Base-by-base conservation (phyloP, 2,329 filamentous ascomycete genomes). In the Fusarium tanahbumbuense region DNA sequence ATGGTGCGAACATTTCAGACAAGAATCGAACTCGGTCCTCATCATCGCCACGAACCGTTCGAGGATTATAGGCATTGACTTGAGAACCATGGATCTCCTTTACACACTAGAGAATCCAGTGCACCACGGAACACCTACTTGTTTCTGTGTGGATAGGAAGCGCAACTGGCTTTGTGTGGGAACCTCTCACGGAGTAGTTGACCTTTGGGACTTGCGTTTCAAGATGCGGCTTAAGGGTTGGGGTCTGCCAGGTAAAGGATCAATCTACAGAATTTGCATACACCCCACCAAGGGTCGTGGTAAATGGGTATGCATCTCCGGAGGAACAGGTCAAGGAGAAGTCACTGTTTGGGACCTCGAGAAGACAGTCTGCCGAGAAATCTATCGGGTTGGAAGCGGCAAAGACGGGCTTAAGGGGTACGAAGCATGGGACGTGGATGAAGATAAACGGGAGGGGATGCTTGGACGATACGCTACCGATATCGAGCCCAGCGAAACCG, bases 121-220 rank as follows among this genome's bases (percentile, higher is more conserved):
- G 4, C 93, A 97, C 74, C 95, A 99, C 76, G 96, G 96, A 15
- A 93, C 91, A 1, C 93, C 94, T 2, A 98, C 93, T 1, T 96
- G 93, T 72, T 98, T 99, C 80, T 95, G 92, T 75, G 86, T 97
- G 32, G 94, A 98, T 76, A 88, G 89, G 60, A 93, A 91, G 76
- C 91, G 92, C 53, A 94, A 96, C 76, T 99, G 96, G 96, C 84
- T 99, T 5, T 87, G 97, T 3, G 82, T 98, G 1, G 96, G 94
- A 37, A 99, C 97, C 1, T 93, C 93, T 1, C 94, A 98, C 77
- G 96, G 97, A 37, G 91, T 98, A 28, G 84, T 99, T 10, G 92
- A 97, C 77, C 86, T 99, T 2, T 99, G 96, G 96, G 96, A 99
- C 79, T 85, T 99, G 42, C 91, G 96, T n/a, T 99, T 99, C 84